Conservation (phyloP, 192 early-diverging fungal genomes). For the Linnemannia schmuckeri region DNA sequence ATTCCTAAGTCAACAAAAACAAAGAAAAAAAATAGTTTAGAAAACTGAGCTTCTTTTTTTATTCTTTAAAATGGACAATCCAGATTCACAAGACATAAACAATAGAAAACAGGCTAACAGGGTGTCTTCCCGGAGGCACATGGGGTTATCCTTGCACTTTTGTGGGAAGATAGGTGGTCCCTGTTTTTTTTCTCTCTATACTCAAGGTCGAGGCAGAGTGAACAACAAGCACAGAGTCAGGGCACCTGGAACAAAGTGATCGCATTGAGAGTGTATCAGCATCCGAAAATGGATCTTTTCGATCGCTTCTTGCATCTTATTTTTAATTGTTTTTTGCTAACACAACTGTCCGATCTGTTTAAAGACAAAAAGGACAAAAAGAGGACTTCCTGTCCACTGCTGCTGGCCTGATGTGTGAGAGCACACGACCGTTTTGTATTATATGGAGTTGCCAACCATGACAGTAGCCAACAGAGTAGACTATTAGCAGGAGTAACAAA, state of each 20-base stretch:
- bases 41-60: no score
- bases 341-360: background rate
- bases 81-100: background rate
- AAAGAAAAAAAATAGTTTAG: background rate
- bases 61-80: background rate
- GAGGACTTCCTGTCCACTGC: background rate
- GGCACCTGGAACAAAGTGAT: background rate
- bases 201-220: background rate
- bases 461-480: background rate
- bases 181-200: background rate
- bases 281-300: background rate
- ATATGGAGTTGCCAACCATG: background rate
- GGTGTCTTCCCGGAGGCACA: slow-evolving; percentile 5
- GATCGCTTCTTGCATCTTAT: background rate
- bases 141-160: background rate
- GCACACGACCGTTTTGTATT: background rate
- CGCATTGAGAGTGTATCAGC: background rate
- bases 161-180: background rate
- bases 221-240: background rate
- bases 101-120: background rate
- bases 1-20: background rate
- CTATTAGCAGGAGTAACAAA: background rate
- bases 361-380: no score
- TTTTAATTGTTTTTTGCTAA: background rate
- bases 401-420: background rate